Evolutionary conservation across 306 rosid genomes (phyloP), one percentile per base, ranked within the genome.

Genomic region (Quercus variabilis): DNA sequence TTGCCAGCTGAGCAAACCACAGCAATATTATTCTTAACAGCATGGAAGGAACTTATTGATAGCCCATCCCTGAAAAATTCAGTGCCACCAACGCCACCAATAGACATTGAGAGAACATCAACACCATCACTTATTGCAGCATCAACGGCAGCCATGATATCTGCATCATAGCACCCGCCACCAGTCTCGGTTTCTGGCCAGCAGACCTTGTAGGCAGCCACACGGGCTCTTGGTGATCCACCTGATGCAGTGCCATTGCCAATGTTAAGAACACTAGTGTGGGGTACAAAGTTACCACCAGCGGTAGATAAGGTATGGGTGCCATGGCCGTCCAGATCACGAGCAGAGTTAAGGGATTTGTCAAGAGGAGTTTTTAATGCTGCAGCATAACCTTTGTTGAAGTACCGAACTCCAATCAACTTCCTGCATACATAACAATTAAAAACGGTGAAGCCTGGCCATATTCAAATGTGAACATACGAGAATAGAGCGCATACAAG

Each of bases 231-330:
- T 1, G 99, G 98, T 1, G 99, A 88, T n/a, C 99, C 99, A 5
- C 99, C 98, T 1, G 87, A 90, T 0, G 97, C 97, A 0, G 92
- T 91, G 41, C 99, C 99, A 31, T 80, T 87, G 2, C 94, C 96
- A 65, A 64, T 13, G 7, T 97, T 94, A 6, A 88, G 78, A 6
- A 90, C 85, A 74, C 41, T 85, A 1, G 81, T 91, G 5, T 85
- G 81, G 0, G 28, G 2, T 8, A 90, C 91, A 54, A 84, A 86
- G 55, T 28, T 95, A 14, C 98, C 99, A 1, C 91, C 98, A 0
- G 97, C 98, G 0, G 99, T 95, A n/a, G 99, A 95, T 59, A 95
- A 79, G 43, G 99, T 95, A 43, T 95, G 99, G 17, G 96, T 19
- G 5, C 99, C 99, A 71, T 95, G 98, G 58, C 99, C 99, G 0